Conservation (phyloP, 768 basidiomycete genomes). For the Mycena leptocephala region DNA sequence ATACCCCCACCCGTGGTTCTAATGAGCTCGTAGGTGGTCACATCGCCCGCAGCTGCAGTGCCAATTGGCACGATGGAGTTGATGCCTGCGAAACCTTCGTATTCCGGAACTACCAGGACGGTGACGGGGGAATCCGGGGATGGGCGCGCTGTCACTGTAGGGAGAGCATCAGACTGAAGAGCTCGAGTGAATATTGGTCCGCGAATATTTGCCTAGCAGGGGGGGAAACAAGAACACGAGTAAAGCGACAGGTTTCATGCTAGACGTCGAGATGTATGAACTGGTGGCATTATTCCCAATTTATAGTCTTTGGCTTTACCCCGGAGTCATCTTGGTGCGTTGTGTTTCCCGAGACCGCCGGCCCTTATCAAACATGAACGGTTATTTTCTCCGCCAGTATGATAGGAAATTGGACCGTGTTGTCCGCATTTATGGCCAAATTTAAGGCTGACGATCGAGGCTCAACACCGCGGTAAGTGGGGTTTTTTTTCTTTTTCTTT, state of each 20-base stretch:
- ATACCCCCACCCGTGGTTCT: background rate
- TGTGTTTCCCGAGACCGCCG: background rate
- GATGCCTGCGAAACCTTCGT: background rate
- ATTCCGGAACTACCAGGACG: background rate
- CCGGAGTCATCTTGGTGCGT: background rate
- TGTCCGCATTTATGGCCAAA: too few relatives aligned
- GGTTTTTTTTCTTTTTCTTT: too few relatives aligned
- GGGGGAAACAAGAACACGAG: background rate
- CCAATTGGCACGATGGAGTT: background rate
- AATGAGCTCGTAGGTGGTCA: conserved; percentile 1
- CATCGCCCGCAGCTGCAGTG: conserved; percentile 1
- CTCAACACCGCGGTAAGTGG: too few relatives aligned
- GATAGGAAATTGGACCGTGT: too few relatives aligned
- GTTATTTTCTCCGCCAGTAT: too few relatives aligned
- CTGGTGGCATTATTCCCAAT: background rate
- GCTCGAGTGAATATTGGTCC: background rate
- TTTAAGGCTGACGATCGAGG: too few relatives aligned
- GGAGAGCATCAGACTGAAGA: background rate
- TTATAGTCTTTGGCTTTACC: background rate
- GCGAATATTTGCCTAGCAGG: background rate
- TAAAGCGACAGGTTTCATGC: background rate
- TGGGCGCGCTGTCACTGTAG: conserved; percentile 1
- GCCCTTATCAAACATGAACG: too few relatives aligned
- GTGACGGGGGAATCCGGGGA: conserved; percentile 1
- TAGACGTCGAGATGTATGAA: background rate